A percentile compares a stretch with the other conserved stretches of the same genome.
Conservation (phyloP, 768 basidiomycete genomes). For the Amanita rubescens region DNA sequence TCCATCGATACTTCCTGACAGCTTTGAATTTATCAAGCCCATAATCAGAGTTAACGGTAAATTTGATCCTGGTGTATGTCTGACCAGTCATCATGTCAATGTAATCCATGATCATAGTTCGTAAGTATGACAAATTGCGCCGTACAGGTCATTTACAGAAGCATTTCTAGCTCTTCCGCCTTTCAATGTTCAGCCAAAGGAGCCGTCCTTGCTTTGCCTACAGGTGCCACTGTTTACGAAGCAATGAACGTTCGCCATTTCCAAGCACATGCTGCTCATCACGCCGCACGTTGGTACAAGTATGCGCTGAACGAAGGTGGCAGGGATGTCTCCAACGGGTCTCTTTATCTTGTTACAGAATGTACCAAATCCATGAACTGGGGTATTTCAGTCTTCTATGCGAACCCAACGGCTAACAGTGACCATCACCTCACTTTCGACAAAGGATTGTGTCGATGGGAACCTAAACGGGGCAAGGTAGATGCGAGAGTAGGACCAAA, state of each 20-base stretch:
- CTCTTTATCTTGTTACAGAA: slow-evolving; percentile 2
- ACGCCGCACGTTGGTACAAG: neutral
- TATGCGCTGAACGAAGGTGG: neutral
- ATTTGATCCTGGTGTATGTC: neutral
- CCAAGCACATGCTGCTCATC: neutral
- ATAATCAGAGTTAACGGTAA: neutral
- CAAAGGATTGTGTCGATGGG: neutral
- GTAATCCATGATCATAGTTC: neutral
- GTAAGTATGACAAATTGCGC: neutral
- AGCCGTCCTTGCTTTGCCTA: neutral
- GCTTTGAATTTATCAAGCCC: neutral
- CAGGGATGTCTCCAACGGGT: neutral
- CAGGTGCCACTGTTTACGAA: neutral
- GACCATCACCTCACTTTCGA: neutral
- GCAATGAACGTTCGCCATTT: neutral
- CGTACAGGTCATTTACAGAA: neutral
- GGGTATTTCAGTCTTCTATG: slow-evolving; percentile 2
- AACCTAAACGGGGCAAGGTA: neutral
- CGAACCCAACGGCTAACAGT: neutral
- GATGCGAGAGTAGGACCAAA: neutral
- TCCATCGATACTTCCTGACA: neutral
- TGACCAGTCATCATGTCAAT: neutral
- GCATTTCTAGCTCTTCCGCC: neutral
- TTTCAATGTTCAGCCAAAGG: neutral
- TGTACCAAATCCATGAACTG: neutral